A percentile compares a stretch with the other conserved stretches of the same genome.
Evolutionary conservation across 2,329 filamentous ascomycete genomes (phyloP).

Genomic region (Fusarium decemcellulare): DNA sequence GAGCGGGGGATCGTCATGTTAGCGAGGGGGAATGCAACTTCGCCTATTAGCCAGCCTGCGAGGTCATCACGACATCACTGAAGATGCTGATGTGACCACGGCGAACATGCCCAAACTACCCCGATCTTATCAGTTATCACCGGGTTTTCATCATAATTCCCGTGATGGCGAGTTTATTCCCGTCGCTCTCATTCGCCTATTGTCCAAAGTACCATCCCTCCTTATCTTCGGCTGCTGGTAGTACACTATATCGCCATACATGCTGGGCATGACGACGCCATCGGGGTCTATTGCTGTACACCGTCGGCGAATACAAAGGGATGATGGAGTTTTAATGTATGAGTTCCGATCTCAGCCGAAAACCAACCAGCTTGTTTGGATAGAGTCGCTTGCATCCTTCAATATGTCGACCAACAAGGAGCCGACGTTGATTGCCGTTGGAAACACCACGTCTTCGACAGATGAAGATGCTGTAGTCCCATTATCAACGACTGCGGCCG

Average conservation of each 20-base stretch:
- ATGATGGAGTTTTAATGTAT: background rate
- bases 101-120: background rate
- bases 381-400: background rate
- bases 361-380: background rate
- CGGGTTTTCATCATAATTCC: constrained; percentile 2
- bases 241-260: constrained; percentile 11
- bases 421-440: background rate
- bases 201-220: background rate
- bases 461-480: constrained; percentile 1
- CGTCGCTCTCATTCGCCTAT: background rate
- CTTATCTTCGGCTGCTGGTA: background rate
- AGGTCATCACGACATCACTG: constrained; percentile 7
- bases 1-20: constrained; percentile 10
- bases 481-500: background rate
- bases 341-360: background rate
- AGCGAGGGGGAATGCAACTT: background rate
- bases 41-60: constrained; percentile 1
- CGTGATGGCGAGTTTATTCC: constrained; percentile 14
- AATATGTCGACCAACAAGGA: background rate
- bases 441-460: background rate
- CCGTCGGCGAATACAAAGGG: constrained; percentile 8
- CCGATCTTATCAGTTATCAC: constrained; percentile 1
- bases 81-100: constrained; percentile 4
- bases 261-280: constrained; percentile 9
- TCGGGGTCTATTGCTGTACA: background rate